phyloP scores from a whole-genome alignment of 1,284 basidiomycete species.

The Cryptococcus sp. region DNA sequence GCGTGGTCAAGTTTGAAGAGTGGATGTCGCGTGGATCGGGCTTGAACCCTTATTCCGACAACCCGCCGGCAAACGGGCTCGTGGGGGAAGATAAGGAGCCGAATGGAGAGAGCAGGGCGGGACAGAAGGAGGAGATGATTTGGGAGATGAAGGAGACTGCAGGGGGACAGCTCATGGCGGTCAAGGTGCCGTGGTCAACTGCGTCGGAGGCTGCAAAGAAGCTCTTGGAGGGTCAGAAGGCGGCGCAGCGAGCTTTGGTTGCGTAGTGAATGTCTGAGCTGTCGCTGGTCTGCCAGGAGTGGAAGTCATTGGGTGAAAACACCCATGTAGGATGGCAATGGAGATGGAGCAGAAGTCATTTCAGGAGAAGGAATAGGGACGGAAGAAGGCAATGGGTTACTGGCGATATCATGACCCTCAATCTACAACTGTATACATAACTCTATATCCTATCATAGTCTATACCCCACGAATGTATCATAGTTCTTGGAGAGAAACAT shows the following conservation, averaged over 20 bases:
- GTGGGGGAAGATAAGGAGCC: not conserved
- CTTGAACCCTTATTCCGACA: not conserved
- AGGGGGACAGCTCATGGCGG: not conserved
- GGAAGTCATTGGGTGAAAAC: too few relatives aligned
- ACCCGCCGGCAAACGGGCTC: not conserved
- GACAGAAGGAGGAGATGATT: not conserved
- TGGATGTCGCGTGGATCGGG: conserved; percentile 17
- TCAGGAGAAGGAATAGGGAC: too few relatives aligned
- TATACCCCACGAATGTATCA: too few relatives aligned
- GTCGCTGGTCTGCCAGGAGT: too few relatives aligned
- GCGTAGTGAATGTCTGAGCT: too few relatives aligned
- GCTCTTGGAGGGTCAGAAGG: not conserved
- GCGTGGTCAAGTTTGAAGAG: conserved; percentile 40
- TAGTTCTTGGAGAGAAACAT: too few relatives aligned
- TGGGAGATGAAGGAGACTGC: not conserved
- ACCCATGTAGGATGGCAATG: too few relatives aligned
- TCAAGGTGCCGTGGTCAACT: not conserved
- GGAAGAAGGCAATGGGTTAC: too few relatives aligned
- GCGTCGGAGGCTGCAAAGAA: not conserved
- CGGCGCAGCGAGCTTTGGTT: not conserved
- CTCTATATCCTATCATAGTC: too few relatives aligned
- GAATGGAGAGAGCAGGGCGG: not conserved
- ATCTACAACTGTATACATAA: too few relatives aligned
- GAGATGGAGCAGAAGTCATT: too few relatives aligned
- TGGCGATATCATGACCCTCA: too few relatives aligned